Conservation (phyloP, 768 basidiomycete species). For the Termitomyces titanicus region DNA sequence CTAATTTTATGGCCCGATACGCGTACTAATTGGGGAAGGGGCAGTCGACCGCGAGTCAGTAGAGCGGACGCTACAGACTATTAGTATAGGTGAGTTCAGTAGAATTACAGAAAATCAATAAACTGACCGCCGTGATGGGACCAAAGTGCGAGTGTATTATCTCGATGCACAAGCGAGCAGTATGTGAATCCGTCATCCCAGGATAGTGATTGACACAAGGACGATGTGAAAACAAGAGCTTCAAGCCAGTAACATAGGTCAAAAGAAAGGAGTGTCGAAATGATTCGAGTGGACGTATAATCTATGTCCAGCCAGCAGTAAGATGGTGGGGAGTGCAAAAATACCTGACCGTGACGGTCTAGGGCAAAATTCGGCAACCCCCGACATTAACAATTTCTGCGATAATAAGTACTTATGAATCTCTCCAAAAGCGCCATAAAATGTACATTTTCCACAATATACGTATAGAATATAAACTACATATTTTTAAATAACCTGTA, state of each 20-base stretch:
- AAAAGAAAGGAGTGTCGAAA: not conserved
- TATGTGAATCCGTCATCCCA: constrained; percentile 56
- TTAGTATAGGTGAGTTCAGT: not conserved
- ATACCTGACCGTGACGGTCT: no score
- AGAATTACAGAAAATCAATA: not conserved
- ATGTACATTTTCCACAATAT: not conserved
- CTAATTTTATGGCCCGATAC: constrained; percentile 67
- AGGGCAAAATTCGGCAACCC: not conserved
- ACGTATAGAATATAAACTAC: not conserved
- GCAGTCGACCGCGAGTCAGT: constrained; percentile 81
- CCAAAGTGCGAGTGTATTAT: constrained; percentile 61
- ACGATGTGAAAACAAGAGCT: not conserved
- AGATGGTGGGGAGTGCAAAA: no score
- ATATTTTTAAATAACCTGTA: not conserved
- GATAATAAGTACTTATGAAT: not conserved
- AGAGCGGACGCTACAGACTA: constrained; percentile 74
- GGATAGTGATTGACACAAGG: not conserved
- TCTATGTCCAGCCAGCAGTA: not conserved
- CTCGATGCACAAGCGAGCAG: constrained; percentile 50
- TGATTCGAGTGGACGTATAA: not conserved
- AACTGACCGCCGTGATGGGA: constrained; percentile 54
- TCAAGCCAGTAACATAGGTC: not conserved
- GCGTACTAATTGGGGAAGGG: constrained; percentile 63
- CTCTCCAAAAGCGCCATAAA: not conserved
- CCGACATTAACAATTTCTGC: no score